These are phyloP conservation scores for Hemerocallis citrina DNA, from an alignment of 106 monocot species.

Conservation along the genomic window DNA sequence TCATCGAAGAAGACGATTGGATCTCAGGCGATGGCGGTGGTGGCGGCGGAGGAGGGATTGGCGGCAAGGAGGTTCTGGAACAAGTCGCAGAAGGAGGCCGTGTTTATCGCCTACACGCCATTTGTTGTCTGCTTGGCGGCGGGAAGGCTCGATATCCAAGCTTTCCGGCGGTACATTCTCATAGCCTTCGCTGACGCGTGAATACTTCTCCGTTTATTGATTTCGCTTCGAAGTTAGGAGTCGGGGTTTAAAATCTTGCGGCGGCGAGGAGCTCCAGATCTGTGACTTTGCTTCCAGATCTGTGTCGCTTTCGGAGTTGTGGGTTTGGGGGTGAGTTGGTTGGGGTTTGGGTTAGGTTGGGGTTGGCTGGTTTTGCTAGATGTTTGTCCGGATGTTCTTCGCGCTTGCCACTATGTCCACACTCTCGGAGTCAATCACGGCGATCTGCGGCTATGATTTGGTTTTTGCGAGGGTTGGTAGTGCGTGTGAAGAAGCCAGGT, in stretches of 20 bases:
- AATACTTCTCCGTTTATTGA: constrained; percentile 17
- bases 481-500: too few species aligned
- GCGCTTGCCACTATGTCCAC: too few species aligned
- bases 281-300: too few species aligned
- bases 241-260: not conserved
- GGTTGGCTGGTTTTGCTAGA: too few species aligned
- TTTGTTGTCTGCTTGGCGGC: constrained; percentile 71
- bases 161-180: constrained; percentile 67
- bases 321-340: too few species aligned
- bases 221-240: not conserved
- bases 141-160: constrained; percentile 56
- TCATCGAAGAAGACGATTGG: not conserved
- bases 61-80: constrained; percentile 68
- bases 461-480: too few species aligned
- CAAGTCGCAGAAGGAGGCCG: constrained; percentile 40
- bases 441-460: too few species aligned
- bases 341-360: too few species aligned
- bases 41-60: constrained; percentile 44
- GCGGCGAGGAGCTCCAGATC: too few species aligned
- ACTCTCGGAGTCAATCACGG: too few species aligned
- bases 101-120: constrained; percentile 53
- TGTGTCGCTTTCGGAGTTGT: too few species aligned
- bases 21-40: constrained; percentile 21
- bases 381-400: too few species aligned
- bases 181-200: constrained; percentile 65